phyloP scores from a whole-genome alignment of 2,329 filamentous ascomycete genomes.

The Elsinoe fawcettii region DNA sequence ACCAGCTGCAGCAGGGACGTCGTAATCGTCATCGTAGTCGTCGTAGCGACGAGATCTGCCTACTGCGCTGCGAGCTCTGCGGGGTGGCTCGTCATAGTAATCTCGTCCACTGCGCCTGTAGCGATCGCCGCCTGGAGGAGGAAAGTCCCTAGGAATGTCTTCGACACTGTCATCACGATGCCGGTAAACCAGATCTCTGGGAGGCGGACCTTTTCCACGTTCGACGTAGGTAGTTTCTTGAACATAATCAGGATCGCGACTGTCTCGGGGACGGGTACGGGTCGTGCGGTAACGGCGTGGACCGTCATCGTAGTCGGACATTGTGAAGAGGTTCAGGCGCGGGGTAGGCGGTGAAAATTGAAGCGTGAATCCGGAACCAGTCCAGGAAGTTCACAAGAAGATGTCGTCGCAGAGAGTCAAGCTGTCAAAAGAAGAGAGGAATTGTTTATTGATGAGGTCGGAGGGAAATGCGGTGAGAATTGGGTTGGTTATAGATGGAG shows the following conservation, averaged over 20 bases:
- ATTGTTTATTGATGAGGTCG: constrained; percentile 10
- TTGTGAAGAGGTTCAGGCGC: constrained; percentile 23
- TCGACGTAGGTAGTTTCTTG: constrained; percentile 44
- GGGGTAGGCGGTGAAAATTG: background rate
- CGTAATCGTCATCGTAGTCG: constrained; percentile 48
- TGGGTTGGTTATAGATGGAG: background rate
- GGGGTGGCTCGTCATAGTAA: constrained; percentile 42
- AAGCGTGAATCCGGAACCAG: background rate
- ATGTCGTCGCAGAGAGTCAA: background rate
- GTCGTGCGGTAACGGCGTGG: constrained; percentile 37
- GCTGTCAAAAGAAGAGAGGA: background rate
- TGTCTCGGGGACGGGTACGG: constrained; percentile 36
- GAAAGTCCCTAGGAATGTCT: constrained; percentile 77
- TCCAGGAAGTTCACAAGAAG: background rate
- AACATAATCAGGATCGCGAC: constrained; percentile 45
- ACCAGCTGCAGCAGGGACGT: constrained; percentile 36
- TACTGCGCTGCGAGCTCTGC: constrained; percentile 54
- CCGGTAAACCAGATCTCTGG: constrained; percentile 44
- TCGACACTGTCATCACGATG: constrained; percentile 73
- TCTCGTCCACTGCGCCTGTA: constrained; percentile 24
- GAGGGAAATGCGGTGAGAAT: constrained; percentile 12
- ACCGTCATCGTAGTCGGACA: constrained; percentile 43
- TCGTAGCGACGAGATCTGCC: constrained; percentile 45
- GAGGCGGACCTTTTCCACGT: constrained; percentile 35
- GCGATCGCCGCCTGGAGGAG: constrained; percentile 50